These are phyloP conservation scores for Cinnamomum micranthum DNA, from an alignment of 164 flowering plant genomes.

Conservation along the genomic window DNA sequence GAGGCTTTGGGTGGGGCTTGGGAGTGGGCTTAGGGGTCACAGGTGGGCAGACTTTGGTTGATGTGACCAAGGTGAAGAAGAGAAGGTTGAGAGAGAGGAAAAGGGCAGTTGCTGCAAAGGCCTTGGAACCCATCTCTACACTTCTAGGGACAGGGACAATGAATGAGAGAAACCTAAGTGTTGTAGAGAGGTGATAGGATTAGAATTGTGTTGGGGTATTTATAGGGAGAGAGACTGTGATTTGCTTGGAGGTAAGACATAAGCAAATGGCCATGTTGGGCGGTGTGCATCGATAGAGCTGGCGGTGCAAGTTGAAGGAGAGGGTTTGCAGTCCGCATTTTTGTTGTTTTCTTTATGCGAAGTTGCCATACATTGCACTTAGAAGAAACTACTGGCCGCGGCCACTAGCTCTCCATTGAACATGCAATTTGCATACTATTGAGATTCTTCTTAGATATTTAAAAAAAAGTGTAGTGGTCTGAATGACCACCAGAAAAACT, in stretches of 20 bases:
- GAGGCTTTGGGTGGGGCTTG: conserved; percentile 12
- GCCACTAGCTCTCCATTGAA: too few species aligned
- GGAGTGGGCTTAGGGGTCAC: conserved; percentile 11
- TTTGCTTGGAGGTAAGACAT: neutral
- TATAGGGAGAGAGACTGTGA: neutral
- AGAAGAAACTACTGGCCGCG: too few species aligned
- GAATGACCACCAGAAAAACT: too few species aligned
- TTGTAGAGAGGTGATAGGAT: neutral
- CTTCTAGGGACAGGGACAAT: neutral
- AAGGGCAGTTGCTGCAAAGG: conserved; percentile 34
- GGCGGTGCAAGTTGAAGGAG: conserved; percentile 2
- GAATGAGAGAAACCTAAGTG: neutral
- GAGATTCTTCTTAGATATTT: too few species aligned
- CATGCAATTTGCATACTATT: too few species aligned
- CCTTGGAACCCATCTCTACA: conserved; percentile 45
- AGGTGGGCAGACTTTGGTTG: conserved; percentile 41
- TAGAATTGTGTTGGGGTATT: conserved; percentile 2
- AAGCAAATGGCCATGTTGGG: conserved; percentile 19
- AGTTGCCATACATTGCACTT: too few species aligned
- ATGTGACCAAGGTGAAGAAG: conserved; percentile 51
- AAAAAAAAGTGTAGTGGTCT: too few species aligned
- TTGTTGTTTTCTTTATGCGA: too few species aligned
- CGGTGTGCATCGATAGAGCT: neutral
- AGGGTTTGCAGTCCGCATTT: neutral
- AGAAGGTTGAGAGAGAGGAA: conserved; percentile 55